Base-by-base conservation (phyloP, 495 filamentous ascomycete species). In the Umbilicaria muhlenbergii region DNA sequence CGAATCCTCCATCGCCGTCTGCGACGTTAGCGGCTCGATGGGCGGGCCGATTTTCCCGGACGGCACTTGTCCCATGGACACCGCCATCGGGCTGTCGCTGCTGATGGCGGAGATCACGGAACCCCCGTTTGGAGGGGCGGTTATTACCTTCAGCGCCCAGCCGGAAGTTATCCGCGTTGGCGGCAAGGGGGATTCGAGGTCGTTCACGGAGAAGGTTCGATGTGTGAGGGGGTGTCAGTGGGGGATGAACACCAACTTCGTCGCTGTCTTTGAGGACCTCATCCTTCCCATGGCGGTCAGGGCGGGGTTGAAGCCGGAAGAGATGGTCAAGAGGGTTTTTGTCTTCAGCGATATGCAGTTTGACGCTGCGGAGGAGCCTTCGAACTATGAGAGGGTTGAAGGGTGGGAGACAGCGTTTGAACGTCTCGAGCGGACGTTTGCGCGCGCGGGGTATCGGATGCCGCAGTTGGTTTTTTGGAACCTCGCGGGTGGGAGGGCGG, bases 401-500 rank as follows among this genome's bases (percentile, higher is more conserved):
- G 6, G n/a, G 12, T 65, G 62, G 58, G 55, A 32, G 0, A 54
- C 60, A 3, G 53, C 52, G 11, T 66, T 58, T 49, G 56, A 69
- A 48, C 60, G 61, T 21, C 57, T 71, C 42, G 51, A 64, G 49
- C 34, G 40, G 21, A 50, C 46, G 36, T 71, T 49, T 51, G 45
- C 42, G 28, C 54, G 52, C 5, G 59, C 61, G 11, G 68, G 68
- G 12, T 71, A 70, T 46, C 56, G 64, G 46, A 56, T 71, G 53
- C 68, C 68, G 4, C 55, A 60, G 54, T 53, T 71, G 16, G 53
- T 70, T 24, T 71, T 66, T 47, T 71, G 68, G 68, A 71, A 70
- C 46, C 54, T 71, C 18, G 62, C 62, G 0, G 64, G 56, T 21
- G 57, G 56, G 4, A 47, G 51, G 1, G 58, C 53, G 14, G 51